Conservation (phyloP, 2,329 filamentous ascomycete species). For the Colletotrichum shisoi region DNA sequence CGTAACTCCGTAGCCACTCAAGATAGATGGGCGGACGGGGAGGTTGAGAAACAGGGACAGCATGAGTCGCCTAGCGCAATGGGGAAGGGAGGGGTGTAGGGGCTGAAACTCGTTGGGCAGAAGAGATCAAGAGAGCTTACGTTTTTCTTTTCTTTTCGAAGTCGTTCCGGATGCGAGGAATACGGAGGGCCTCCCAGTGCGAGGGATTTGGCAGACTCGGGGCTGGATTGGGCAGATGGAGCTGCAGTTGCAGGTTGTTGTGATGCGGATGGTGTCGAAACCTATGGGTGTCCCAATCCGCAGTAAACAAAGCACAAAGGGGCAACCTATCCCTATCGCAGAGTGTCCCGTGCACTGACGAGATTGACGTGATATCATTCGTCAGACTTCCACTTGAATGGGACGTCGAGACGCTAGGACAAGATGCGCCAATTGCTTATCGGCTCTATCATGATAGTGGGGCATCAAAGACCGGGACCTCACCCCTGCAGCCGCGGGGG, state of each 20-base stretch:
- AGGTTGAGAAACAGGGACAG: neutral
- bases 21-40: constrained; percentile 8
- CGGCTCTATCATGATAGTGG: constrained; percentile 9
- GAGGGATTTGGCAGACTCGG: constrained; percentile 8
- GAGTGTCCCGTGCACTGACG: constrained; percentile 35
- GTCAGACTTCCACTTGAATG: constrained; percentile 16
- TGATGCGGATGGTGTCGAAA: constrained; percentile 26
- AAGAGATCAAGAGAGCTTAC: constrained; percentile 29
- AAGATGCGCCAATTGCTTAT: constrained; percentile 15
- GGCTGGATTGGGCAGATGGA: constrained; percentile 11
- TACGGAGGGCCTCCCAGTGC: constrained; percentile 31
- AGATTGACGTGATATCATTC: constrained; percentile 26
- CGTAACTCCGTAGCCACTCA: constrained; percentile 17
- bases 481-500: constrained; percentile 16
- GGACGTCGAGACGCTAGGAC: constrained; percentile 16
- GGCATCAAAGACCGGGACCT: neutral
- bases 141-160: neutral
- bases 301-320: constrained; percentile 33
- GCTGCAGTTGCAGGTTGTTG: constrained; percentile 22
- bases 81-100: constrained; percentile 22
- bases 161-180: constrained; percentile 7
- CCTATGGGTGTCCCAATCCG: neutral
- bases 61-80: constrained; percentile 32
- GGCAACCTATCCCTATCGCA: constrained; percentile 28
- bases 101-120: constrained; percentile 26